A percentile compares a stretch with the other conserved stretches of the same genome.
These are phyloP conservation scores for Brassica juncea DNA, from an alignment of 345 rosid species.

Conservation along the genomic window DNA sequence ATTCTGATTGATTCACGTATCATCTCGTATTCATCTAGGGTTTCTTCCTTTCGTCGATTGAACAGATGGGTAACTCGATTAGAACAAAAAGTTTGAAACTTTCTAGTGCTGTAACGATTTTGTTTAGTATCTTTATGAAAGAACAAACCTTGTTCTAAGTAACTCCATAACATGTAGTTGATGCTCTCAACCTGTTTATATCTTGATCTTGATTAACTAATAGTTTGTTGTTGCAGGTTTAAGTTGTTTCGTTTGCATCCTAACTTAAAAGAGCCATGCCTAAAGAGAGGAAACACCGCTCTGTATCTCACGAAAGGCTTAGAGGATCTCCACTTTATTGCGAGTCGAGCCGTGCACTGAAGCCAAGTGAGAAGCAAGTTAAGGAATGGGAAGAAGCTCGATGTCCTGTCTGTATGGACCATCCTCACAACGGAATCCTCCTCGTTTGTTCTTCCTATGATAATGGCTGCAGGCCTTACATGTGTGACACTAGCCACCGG, in stretches of 20 bases:
- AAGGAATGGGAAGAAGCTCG: background rate
- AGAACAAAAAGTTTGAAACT: background rate
- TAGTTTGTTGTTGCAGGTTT: constrained; percentile 26
- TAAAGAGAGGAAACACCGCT: background rate
- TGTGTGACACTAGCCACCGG: background rate
- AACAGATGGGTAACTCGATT: background rate
- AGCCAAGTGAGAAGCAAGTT: background rate
- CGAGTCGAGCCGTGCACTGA: background rate
- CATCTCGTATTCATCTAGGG: constrained; percentile 9
- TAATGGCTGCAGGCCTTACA: background rate
- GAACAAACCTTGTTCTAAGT: background rate
- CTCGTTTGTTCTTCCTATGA: background rate
- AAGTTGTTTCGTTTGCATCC: background rate
- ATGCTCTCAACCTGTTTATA: no score
- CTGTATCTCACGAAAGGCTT: background rate
- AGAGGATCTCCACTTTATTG: background rate
- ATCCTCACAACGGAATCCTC: constrained; percentile 1
- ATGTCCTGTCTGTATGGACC: constrained; percentile 9
- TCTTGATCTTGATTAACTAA: no score
- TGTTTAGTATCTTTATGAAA: background rate
- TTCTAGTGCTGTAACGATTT: background rate
- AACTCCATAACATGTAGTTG: background rate
- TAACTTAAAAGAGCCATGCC: background rate
- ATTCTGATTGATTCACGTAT: background rate
- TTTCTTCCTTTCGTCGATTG: background rate